Base-by-base conservation (phyloP, 192 early-diverging fungal species). In the Backusella australiensis region DNA sequence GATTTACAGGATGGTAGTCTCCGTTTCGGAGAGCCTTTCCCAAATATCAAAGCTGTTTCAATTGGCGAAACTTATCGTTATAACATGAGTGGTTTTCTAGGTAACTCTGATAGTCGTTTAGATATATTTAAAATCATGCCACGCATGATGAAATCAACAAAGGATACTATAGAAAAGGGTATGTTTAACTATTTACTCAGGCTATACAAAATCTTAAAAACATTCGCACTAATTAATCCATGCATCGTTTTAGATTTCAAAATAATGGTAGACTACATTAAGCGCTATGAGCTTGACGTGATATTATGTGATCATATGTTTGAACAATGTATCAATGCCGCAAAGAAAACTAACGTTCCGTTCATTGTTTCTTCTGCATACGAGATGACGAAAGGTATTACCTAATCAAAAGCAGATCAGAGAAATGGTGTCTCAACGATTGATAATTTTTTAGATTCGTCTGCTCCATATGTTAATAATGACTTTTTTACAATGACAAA, bases 261-360 rank as follows among this genome's bases (percentile, higher is more conserved):
- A 26, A 56, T n/a, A 56, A 26, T 56, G 52, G 5, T 9, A 1
- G 21, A 44, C 44, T 23, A 26, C 23, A 39, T 41, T 41, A 41
- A 41, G 21, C 29, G 5, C 0, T 35, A 34, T 67, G 11, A 67
- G 35, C 34, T 68, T 36, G 67, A 68, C 19, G n/a, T 68, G n/a
- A 66, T 68, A 17, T 26, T 80, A 9, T 80, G 79, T 23, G 79
- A 80, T 23, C 44, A 67, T 32, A 69, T 81, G 52, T 67, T 63
- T 14, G 66, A 69, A 2, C 14, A 38, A 4, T 81, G 79, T 70
- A 36, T 65, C 0, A 67, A 70, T 17, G 75, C 67, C 1, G 79
- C 79, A 1, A 53, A n/a, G 1, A 19, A 34, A 14, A 7, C 39
- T 19, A 44, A 68, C 12, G 67, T 77, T 9, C 79, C 79, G 2